phyloP scores from a whole-genome alignment of 2,329 filamentous ascomycete genomes.

The Calonectria pauciramosa region DNA sequence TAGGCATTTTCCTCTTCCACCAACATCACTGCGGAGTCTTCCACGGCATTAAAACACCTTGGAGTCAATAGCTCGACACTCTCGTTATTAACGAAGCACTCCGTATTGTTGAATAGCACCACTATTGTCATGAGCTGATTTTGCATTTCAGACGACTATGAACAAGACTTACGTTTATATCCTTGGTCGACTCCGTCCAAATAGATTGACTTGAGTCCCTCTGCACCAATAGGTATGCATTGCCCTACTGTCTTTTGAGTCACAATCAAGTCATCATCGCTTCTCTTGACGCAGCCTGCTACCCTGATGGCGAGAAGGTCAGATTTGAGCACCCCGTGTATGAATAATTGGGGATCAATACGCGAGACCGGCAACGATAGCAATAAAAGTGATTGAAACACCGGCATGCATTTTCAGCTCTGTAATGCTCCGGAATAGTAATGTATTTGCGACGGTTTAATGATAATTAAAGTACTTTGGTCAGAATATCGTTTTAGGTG shows the following conservation, averaged over 20 bases:
- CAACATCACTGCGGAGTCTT: not conserved
- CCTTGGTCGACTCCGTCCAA: not conserved
- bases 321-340: not conserved
- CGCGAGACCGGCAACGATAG: not conserved
- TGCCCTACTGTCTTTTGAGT: not conserved
- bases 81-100: not conserved
- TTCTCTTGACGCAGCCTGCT: not conserved
- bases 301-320: not conserved
- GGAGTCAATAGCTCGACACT: not conserved
- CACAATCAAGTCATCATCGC: not conserved
- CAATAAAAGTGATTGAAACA: not conserved
- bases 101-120: not conserved
- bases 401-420: not conserved
- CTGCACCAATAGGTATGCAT: not conserved
- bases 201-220: not conserved
- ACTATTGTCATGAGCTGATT: not conserved
- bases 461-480: not conserved
- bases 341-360: not conserved
- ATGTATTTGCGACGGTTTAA: not conserved
- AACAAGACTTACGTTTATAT: not conserved
- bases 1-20: not conserved
- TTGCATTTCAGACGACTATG: not conserved
- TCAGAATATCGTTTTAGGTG: fast-evolving
- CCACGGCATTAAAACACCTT: not conserved
- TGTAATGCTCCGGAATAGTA: not conserved